Evolutionary conservation across 331 rosid genomes (phyloP).

Genomic region (Phaseolus coccineus): DNA sequence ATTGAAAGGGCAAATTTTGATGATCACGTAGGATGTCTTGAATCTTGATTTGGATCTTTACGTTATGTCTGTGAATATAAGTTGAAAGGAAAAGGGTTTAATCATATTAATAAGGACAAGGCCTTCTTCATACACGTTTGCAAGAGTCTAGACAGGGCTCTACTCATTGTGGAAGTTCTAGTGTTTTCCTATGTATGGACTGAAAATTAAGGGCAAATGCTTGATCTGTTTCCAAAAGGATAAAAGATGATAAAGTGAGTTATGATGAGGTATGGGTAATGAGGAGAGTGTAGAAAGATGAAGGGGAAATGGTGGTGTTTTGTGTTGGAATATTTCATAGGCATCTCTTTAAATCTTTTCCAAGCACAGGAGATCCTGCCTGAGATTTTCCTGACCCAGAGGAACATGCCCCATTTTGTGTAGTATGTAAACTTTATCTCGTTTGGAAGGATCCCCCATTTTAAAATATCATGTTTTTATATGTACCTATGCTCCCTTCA

Average conservation of each 20-base stretch:
- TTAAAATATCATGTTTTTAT: conserved; percentile 36
- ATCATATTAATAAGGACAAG: conserved; percentile 49
- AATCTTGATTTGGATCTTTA: conserved; percentile 33
- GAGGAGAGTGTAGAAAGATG: conserved; percentile 47
- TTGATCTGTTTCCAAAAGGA: conserved; percentile 46
- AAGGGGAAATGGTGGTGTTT: conserved; percentile 53
- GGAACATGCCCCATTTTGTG: conserved; percentile 77
- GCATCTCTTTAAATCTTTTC: conserved; percentile 45
- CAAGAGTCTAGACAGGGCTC: conserved; percentile 48
- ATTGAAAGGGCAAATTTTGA: conserved; percentile 23
- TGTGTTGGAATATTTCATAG: conserved; percentile 58
- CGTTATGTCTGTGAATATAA: conserved; percentile 37
- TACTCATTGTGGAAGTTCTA: conserved; percentile 45
- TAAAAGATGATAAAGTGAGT: conserved; percentile 58
- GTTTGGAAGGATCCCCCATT: conserved; percentile 63
- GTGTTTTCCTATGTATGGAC: background rate
- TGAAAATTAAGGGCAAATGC: conserved; percentile 35
- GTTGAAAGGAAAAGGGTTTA: background rate
- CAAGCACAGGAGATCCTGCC: conserved; percentile 60
- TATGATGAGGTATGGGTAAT: conserved; percentile 58
- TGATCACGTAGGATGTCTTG: conserved; percentile 51
- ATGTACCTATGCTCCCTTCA: conserved; percentile 54
- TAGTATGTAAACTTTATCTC: conserved; percentile 66
- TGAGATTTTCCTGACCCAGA: conserved; percentile 65
- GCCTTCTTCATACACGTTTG: conserved; percentile 42